Conservation (phyloP, 202 grass and related monocot genomes). For the Saccharum hybrid region DNA sequence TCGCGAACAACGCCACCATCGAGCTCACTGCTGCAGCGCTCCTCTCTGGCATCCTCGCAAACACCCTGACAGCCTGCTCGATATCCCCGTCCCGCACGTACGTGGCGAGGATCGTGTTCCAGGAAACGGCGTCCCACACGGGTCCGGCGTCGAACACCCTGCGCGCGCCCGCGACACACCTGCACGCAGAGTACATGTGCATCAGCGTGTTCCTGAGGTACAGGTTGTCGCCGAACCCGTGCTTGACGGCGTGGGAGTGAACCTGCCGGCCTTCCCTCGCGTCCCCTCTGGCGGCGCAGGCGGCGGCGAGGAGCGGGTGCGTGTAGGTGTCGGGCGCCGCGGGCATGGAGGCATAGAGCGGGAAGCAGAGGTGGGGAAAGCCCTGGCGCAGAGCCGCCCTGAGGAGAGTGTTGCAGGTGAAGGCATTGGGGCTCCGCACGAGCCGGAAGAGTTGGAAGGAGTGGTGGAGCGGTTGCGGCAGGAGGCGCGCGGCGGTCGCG, state of each 20-base stretch:
- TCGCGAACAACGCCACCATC: slow-evolving; percentile 72
- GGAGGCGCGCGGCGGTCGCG: slow-evolving; percentile 44
- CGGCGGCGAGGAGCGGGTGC: slow-evolving; percentile 61
- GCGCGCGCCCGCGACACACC: slow-evolving; percentile 57
- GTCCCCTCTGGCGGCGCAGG: slow-evolving; percentile 55
- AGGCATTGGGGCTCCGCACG: slow-evolving; percentile 61
- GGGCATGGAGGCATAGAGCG: slow-evolving; percentile 65
- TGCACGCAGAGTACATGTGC: slow-evolving; percentile 75
- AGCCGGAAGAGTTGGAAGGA: slow-evolving; percentile 60
- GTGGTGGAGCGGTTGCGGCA: slow-evolving; percentile 57
- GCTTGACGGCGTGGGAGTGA: slow-evolving; percentile 54
- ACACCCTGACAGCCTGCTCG: slow-evolving; percentile 53
- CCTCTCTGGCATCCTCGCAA: slow-evolving; percentile 59
- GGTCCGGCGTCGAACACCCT: slow-evolving; percentile 72
- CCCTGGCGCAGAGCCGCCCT: slow-evolving; percentile 48
- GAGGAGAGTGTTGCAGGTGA: slow-evolving; percentile 78
- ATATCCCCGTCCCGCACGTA: slow-evolving; percentile 63
- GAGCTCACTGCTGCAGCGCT: slow-evolving; percentile 58
- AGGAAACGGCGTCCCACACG: slow-evolving; percentile 81
- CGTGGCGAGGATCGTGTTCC: slow-evolving; percentile 80
- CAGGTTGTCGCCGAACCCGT: slow-evolving; percentile 64
- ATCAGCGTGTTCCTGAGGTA: slow-evolving; percentile 77
- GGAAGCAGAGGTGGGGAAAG: slow-evolving; percentile 65
- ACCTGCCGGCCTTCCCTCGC: slow-evolving; percentile 62
- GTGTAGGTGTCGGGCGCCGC: slow-evolving; percentile 60